Percentiles rank a stretch among this genome's conserved stretches.
phyloP scores from a whole-genome alignment of 192 early-diverging fungal species.

The Podila verticillata region DNA sequence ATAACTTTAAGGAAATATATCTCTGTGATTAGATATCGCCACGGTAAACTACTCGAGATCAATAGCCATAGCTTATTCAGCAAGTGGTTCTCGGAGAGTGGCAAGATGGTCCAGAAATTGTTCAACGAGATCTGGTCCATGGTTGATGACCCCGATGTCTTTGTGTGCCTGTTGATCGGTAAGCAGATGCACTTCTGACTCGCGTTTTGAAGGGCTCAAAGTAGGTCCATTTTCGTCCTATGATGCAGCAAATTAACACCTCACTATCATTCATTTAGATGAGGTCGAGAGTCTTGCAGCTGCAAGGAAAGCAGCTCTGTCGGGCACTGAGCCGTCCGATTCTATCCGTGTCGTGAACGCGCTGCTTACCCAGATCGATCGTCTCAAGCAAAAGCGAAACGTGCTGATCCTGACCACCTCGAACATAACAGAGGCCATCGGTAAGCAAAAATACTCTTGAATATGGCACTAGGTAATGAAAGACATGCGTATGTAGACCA shows the following conservation, averaged over 20 bases:
- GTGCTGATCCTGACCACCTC: slow-evolving; percentile 78
- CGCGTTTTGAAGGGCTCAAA: no score
- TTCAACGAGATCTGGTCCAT: slow-evolving; percentile 67
- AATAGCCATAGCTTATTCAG: slow-evolving; percentile 78
- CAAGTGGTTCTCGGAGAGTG: slow-evolving; percentile 81
- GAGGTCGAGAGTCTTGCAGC: slow-evolving; percentile 80
- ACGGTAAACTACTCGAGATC: slow-evolving; percentile 73
- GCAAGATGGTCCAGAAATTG: slow-evolving; percentile 73
- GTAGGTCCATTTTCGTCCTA: not conserved
- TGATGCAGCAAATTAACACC: not conserved
- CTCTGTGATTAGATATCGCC: slow-evolving; percentile 48
- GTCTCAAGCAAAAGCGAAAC: slow-evolving; percentile 64
- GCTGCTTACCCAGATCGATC: slow-evolving; percentile 77
- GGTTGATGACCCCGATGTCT: slow-evolving; percentile 62
- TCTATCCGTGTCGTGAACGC: slow-evolving; percentile 79
- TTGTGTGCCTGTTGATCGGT: slow-evolving; percentile 75
- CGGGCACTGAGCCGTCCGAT: slow-evolving; percentile 75
- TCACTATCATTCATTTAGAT: slow-evolving; percentile 52
- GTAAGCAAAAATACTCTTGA: slow-evolving; percentile 19
- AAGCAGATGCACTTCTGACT: not conserved
- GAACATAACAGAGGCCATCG: slow-evolving; percentile 76
- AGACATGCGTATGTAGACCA: not conserved
- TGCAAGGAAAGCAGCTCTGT: slow-evolving; percentile 66
- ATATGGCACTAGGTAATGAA: not conserved
- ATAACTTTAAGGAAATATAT: not conserved